Percentiles rank a stretch among this genome's conserved stretches.
phyloP scores from a whole-genome alignment of 257 asterid genomes.

The Petunia axillaris region DNA sequence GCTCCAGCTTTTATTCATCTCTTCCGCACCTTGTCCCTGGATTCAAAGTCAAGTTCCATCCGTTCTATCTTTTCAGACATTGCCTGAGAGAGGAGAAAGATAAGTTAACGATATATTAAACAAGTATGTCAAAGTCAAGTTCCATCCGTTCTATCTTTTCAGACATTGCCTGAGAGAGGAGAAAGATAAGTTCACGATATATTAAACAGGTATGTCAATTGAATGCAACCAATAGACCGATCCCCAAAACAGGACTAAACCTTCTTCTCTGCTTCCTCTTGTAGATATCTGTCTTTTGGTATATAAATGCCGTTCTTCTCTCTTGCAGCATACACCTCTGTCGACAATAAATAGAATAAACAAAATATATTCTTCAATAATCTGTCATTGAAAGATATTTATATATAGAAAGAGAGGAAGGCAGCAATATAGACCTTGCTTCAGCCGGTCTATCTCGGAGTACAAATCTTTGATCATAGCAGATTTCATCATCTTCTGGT shows the following conservation, averaged over 20 bases:
- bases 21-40: conserved; percentile 85
- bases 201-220: conserved; percentile 23
- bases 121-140: conserved; percentile 58
- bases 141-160: conserved; percentile 97
- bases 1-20: conserved; percentile 13
- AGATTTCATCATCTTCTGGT: conserved; percentile 62
- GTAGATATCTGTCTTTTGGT: conserved; percentile 96
- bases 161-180: conserved; percentile 74
- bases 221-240: conserved; percentile 23
- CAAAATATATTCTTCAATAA: not conserved
- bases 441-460: conserved; percentile 51
- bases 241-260: conserved; percentile 37
- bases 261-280: conserved; percentile 99
- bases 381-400: conserved; percentile 2
- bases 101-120: conserved; percentile 2
- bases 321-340: conserved; percentile 99
- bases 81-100: conserved; percentile 53
- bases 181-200: conserved; percentile 16
- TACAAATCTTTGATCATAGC: conserved; percentile 70
- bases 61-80: conserved; percentile 95
- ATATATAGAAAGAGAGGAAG: conserved; percentile 6
- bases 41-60: conserved; percentile 90
- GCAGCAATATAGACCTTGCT: conserved; percentile 69
- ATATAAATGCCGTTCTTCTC: conserved; percentile 97
- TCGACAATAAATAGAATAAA: conserved; percentile 25